These are phyloP conservation scores for Paraleonurus japonicus DNA, from an alignment of 257 asterid genomes.

Conservation along the genomic window DNA sequence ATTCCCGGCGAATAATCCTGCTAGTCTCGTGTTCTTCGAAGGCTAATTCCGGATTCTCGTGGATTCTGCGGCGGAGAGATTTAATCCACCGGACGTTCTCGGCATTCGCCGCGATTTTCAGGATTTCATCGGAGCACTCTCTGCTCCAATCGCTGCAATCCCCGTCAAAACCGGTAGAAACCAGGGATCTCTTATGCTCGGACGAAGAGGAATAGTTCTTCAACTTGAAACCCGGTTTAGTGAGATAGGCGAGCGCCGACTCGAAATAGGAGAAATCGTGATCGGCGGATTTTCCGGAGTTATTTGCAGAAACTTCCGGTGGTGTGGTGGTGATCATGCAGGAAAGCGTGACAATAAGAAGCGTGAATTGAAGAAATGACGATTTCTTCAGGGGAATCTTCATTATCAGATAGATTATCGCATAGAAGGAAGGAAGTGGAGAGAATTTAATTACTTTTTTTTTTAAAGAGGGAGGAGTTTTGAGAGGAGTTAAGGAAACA, in stretches of 20 bases:
- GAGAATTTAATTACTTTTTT: background rate
- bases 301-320: constrained; percentile 9
- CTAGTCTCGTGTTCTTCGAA: constrained; percentile 79
- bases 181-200: background rate
- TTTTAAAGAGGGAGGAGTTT: background rate
- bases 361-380: constrained; percentile 1
- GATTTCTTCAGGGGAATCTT: constrained; percentile 14
- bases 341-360: constrained; percentile 20
- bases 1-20: constrained; percentile 56
- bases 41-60: constrained; percentile 84
- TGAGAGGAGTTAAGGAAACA: background rate
- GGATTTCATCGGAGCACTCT: constrained; percentile 49
- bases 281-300: constrained; percentile 16
- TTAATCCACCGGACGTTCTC: constrained; percentile 59
- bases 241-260: constrained; percentile 11
- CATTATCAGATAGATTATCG: constrained; percentile 16
- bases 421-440: background rate
- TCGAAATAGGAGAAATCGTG: constrained; percentile 41
- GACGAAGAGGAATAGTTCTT: constrained; percentile 35
- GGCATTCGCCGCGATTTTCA: constrained; percentile 38
- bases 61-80: constrained; percentile 63
- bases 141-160: constrained; percentile 51
- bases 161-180: background rate
- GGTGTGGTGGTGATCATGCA: constrained; percentile 33
- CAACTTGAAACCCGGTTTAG: constrained; percentile 10